Conservation (phyloP, 139 green algal genomes). For the Chlorella sp. region DNA sequence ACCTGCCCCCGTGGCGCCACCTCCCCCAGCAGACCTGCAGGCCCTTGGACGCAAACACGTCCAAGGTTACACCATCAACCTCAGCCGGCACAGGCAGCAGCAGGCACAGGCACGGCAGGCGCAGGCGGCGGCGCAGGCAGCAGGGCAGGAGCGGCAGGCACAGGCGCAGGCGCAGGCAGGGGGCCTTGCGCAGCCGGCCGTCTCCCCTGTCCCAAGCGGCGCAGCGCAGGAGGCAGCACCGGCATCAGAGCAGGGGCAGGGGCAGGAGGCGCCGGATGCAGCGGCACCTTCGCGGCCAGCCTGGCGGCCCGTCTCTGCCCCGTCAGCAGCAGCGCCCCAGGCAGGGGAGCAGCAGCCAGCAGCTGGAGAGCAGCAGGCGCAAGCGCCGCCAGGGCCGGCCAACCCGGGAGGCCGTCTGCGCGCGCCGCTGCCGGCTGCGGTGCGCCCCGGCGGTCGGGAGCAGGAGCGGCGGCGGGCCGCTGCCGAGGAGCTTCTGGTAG, state of each 20-base stretch:
- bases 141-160: neutral
- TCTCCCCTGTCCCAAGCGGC: no score
- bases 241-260: neutral
- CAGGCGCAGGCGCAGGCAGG: neutral
- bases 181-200: neutral
- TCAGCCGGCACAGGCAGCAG: neutral
- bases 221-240: no score
- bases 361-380: neutral
- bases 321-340: neutral
- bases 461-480: neutral
- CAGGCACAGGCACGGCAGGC: neutral
- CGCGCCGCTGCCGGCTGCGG: no score
- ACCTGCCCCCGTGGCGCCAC: no score
- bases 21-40: slow-evolving; percentile 3
- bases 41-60: slow-evolving; percentile 16
- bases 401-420: no score
- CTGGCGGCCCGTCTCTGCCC: neutral
- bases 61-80: slow-evolving; percentile 16
- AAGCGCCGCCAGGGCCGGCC: neutral
- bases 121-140: neutral
- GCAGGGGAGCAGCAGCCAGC: neutral
- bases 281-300: neutral
- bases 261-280: neutral
- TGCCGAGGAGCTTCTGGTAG: slow-evolving; percentile 13
- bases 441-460: neutral